Evolutionary conservation across 106 monocot genomes (phyloP), one percentile per base, ranked within the genome.

Genomic region (Dendrobium nobile): DNA sequence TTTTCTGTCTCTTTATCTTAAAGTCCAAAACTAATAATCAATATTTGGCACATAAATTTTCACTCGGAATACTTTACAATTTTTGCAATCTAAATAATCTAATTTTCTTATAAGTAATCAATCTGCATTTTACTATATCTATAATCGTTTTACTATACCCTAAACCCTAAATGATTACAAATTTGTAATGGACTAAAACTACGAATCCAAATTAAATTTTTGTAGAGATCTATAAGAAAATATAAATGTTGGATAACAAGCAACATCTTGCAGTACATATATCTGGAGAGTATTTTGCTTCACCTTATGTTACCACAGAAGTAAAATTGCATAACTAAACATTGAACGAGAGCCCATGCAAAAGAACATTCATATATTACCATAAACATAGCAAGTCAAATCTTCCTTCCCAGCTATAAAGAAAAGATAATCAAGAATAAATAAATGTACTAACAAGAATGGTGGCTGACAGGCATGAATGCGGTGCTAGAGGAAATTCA

Each of bases 361-460:
- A 18, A 74, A 18, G 19, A 18, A 42, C 73, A 19, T 19, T 19
- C 40, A 74, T 19, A 20, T 17, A 43, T 41, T 70, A 67, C 5
- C 4, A 15, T 11, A 43, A 74, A 42, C 20, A 74, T 37, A 72
- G 17, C 40, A 18, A 74, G 42, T 3, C 0, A 33, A 70, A 74
- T 1, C 42, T 43, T 43, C 43, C 43, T 20, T 74, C 74, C 8
- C 7, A 20, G 43, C 8, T 74, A 44, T 5, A 44, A 74, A 44
- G 7, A 41, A 74, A 74, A 41, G 4, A 74, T 8, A 74, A 70
- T 37, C 13, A 74, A 16, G 43, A n/a, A 74, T 9, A 44, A 74
- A 44, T 43, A 74, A n/a, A 20, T 20, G 6, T 2, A 74, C 74
- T 24, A 43, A 74, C 74, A 74, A 74, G 74, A 74, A 74, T 74